Base-by-base conservation (phyloP, 1,284 basidiomycete species). In the Ganoderma multipileum region DNA sequence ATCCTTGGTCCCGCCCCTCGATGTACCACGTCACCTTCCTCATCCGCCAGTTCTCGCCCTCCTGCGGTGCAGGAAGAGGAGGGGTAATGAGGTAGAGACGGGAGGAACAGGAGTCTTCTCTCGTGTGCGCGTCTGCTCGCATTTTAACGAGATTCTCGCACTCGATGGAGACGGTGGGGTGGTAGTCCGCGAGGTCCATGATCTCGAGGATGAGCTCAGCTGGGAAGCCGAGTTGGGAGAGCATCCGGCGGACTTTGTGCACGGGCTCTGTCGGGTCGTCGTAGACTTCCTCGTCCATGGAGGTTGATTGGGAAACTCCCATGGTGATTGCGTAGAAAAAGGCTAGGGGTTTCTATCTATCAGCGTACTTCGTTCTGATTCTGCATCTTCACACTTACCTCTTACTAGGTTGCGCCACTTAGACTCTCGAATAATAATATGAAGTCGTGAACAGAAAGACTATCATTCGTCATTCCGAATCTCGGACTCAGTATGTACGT, bases 1-100 rank as follows among this genome's bases (percentile, higher is more conserved):
- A 70, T 5, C 69, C 69, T 50, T 70, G 66, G 41, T 70, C 66
- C 20, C 62, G 69, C 23, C 69, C 47, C 20, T 44, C 39, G 55
- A 70, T 14, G 2, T 39, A 33, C 66, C 66, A 70, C 3, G 44
- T 30, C 28, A 68, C 61, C 30, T 28, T 52, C 28, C 38, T 65
- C 30, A 38, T 59, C 11, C 47, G 47, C 47, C 47, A 50, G 14
- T 23, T 42, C 63, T 65, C 66, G n/a, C 38, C 64, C n/a, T 33
- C 50, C 8, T 5, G 36, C 2, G 39, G 39, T 0, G 18, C 55
- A 0, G 60, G 66, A 2, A 68, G n/a, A 2, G 66, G 64, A 18
- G 69, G 55, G 12, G 36, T 33, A 39, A 70, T 39, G 36, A 70
- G 6, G 50, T 61, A 63, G 9, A 65, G 64, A 11, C 63, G 59